Evolutionary conservation across 2,329 filamentous ascomycete genomes (phyloP), one percentile per base, ranked within the genome.

Genomic region (Pseudocercospora cruenta): DNA sequence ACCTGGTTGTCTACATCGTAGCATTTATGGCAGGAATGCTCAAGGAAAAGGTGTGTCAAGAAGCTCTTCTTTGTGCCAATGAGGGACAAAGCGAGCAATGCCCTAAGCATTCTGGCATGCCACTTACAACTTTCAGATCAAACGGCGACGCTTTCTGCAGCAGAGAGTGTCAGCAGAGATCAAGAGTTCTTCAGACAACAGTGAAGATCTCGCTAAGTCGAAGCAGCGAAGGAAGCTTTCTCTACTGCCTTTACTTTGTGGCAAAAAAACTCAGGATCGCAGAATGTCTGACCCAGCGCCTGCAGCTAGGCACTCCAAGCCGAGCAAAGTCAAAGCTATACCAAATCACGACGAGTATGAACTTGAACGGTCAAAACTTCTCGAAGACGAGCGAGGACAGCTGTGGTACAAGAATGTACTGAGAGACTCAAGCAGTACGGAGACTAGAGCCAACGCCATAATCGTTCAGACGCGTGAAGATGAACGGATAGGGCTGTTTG

Each of bases 401-500:
- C 72, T 76, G 9, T 83, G 81, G 81, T 77, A 82, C 69, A 70
- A 68, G 28, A 61, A 67, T 9, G 79, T 75, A 19, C 76, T 63
- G 61, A 45, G 58, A 31, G n/a, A 21, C 28, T 74, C 76, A 58
- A 71, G 73, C 7, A 22, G 62, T 26, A 54, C 28, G 5, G 78
- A 82, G 62, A 57, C 60, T 22, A 62, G 68, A 53, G 80, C 80
- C 49, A 75, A 73, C 12, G 12, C 54, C 6, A 80, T 83, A 22
- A 68, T 82, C 12, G 67, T 66, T 12, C 74, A 67, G 16, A 72
- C 82, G 10, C 74, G 81, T n/a, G 81, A 83, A 64, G 74, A 78
- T 69, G 82, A 83, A 68, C 74, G 81, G 3, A 71, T 73, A 0
- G 67, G 73, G 7, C 71, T 78, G 0, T 83, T 81, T 62, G 82